Conservation (phyloP, 2,329 filamentous ascomycete species). For the Fusarium sp. region DNA sequence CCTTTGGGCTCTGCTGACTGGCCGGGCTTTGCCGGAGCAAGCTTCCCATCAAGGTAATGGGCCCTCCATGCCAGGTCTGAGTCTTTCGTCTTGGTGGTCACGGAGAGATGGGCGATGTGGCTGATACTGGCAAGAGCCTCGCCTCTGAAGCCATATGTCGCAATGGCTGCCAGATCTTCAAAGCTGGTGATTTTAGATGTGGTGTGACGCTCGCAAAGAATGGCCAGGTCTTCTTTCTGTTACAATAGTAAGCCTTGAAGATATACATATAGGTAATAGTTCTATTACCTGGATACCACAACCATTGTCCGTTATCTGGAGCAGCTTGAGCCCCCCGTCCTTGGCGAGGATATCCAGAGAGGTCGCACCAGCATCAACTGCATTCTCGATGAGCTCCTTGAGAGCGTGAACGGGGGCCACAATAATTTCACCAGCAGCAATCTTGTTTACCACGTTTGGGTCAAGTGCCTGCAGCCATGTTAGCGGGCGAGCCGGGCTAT, state of each 20-base stretch:
- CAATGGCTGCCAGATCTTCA: constrained; percentile 88
- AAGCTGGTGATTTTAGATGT: constrained; percentile 96
- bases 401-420: constrained; percentile 95
- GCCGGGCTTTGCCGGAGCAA: constrained; percentile 86
- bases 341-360: constrained; percentile 91
- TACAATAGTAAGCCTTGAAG: constrained; percentile 20
- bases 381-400: constrained; percentile 96
- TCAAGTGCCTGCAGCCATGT: constrained; percentile 75
- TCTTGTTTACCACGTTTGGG: constrained; percentile 96
- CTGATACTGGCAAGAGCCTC: constrained; percentile 98
- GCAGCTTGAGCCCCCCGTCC: constrained; percentile 91
- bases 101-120: constrained; percentile 94
- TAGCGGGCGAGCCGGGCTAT: constrained; percentile 2
- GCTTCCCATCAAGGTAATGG: constrained; percentile 83
- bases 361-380: constrained; percentile 96
- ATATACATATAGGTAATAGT: neutral
- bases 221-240: constrained; percentile 88
- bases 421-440: constrained; percentile 97
- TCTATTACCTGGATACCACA: constrained; percentile 83
- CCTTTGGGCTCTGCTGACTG: constrained; percentile 87
- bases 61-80: constrained; percentile 92
- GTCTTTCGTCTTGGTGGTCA: constrained; percentile 91
- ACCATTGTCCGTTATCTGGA: constrained; percentile 98
- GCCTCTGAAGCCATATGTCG: constrained; percentile 96
- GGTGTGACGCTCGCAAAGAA: constrained; percentile 95